Conservation (phyloP, 768 basidiomycete species). For the Pholiota molesta region DNA sequence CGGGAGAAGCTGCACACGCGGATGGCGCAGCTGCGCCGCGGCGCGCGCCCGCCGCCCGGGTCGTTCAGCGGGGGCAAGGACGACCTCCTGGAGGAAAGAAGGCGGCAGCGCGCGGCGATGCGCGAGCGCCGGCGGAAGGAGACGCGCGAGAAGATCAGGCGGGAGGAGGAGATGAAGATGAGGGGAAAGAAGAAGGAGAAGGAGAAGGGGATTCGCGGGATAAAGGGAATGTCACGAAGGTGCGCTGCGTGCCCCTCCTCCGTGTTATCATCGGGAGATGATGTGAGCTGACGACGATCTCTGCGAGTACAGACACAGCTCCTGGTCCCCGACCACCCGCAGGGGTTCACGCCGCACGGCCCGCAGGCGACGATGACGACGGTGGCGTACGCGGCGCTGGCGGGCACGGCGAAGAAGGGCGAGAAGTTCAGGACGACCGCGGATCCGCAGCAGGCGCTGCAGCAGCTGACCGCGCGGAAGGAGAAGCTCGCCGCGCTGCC, state of each 20-base stretch:
- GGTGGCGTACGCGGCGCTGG: conserved; percentile 68
- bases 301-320: conserved; percentile 57
- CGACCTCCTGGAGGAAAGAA: conserved; percentile 79
- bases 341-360: conserved; percentile 29
- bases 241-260: conserved; percentile 26
- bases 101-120: conserved; percentile 77
- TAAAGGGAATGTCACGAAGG: conserved; percentile 57
- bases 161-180: conserved; percentile 57
- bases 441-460: conserved; percentile 85
- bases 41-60: conserved; percentile 26
- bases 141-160: conserved; percentile 79
- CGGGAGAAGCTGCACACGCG: conserved; percentile 76
- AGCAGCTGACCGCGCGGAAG: conserved; percentile 76
- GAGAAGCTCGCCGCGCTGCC: conserved; percentile 76
- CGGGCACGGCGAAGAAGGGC: conserved; percentile 56
- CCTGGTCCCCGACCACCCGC: conserved; percentile 61
- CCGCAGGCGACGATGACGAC: conserved; percentile 52
- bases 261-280: not conserved
- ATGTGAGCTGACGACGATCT: not conserved
- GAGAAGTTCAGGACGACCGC: conserved; percentile 68
- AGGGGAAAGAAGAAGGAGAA: conserved; percentile 51
- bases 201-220: conserved; percentile 38
- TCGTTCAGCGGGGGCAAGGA: conserved; percentile 61
- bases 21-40: conserved; percentile 68
- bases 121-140: conserved; percentile 85